phyloP scores from a whole-genome alignment of 164 flowering plant species.

The Magnolia kwangsiensis region DNA sequence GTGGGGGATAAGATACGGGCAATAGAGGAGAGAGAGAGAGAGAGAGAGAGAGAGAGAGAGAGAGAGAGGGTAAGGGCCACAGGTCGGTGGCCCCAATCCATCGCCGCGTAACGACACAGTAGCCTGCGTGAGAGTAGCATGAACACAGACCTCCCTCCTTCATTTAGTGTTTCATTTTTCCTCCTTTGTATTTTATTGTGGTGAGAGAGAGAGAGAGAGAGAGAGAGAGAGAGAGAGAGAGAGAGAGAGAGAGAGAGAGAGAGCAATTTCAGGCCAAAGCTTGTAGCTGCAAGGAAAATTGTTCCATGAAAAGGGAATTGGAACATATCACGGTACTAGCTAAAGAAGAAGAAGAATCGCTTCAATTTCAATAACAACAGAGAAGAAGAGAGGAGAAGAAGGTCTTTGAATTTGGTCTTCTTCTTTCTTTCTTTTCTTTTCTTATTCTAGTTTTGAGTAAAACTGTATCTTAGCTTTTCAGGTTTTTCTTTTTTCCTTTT shows the following conservation, averaged over 20 bases:
- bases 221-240: slow-evolving; percentile 17
- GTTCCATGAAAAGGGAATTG: not conserved
- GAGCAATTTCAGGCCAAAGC: not conserved
- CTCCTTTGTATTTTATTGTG: slow-evolving; percentile 20
- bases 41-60: slow-evolving; percentile 12
- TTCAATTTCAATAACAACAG: slow-evolving; percentile 17
- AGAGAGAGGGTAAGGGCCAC: slow-evolving; percentile 29
- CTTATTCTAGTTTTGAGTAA: slow-evolving; percentile 19
- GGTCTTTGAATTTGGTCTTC: slow-evolving; percentile 20
- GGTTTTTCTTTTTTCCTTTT: slow-evolving; percentile 6
- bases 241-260: slow-evolving; percentile 3
- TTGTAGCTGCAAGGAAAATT: slow-evolving; percentile 13
- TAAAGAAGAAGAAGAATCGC: slow-evolving; percentile 3
- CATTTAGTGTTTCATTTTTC: slow-evolving; percentile 12
- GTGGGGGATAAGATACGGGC: slow-evolving; percentile 14
- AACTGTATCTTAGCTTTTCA: slow-evolving; percentile 23
- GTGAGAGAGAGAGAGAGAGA: slow-evolving; percentile 14
- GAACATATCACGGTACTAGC: slow-evolving; percentile 20
- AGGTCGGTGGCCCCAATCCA: slow-evolving; percentile 38
- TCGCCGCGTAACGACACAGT: slow-evolving; percentile 26
- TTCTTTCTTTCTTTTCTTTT: slow-evolving; percentile 12
- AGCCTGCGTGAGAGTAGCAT: slow-evolving; percentile 25
- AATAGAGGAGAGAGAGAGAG: slow-evolving; percentile 16
- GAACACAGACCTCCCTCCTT: slow-evolving; percentile 19
- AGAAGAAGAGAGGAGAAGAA: slow-evolving; percentile 9